Conservation (phyloP, 768 basidiomycete genomes). For the Arthromyces matolae region DNA sequence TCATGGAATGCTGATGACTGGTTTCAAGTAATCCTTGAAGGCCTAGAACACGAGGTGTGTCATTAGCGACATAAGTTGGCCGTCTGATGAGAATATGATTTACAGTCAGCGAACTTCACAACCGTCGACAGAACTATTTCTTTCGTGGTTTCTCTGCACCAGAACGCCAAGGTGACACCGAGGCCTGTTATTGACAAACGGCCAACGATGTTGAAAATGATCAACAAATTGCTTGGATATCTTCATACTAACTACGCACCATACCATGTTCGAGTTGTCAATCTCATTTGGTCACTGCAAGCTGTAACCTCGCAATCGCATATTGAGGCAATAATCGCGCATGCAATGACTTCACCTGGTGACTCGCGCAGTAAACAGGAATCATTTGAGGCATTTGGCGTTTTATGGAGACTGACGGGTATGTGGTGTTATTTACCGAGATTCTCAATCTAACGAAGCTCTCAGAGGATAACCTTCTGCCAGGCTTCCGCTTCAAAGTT, state of each 20-base stretch:
- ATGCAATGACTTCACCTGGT: conserved; percentile 60
- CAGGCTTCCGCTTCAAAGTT: conserved; percentile 78
- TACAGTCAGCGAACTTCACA: conserved; percentile 60
- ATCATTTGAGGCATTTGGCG: conserved; percentile 85
- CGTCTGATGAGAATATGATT: conserved; percentile 3
- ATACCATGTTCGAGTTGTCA: conserved; percentile 81
- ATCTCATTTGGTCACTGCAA: conserved; percentile 80
- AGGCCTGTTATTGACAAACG: conserved; percentile 53
- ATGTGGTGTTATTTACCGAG: conserved; percentile 13
- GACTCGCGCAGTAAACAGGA: conserved; percentile 45
- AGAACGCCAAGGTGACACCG: conserved; percentile 47
- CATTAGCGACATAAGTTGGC: conserved; percentile 8
- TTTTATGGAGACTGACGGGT: conserved; percentile 90
- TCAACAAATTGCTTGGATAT: conserved; percentile 69
- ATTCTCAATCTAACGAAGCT: neutral
- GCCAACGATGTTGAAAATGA: conserved; percentile 53
- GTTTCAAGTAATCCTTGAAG: conserved; percentile 52
- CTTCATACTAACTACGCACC: conserved; percentile 59
- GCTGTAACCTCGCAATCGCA: conserved; percentile 49
- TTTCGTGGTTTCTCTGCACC: conserved; percentile 52
- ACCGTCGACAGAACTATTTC: conserved; percentile 62
- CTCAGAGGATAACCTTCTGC: conserved; percentile 74
- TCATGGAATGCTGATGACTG: conserved; percentile 65
- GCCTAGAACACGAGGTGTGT: conserved; percentile 54
- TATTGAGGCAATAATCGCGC: conserved; percentile 78